phyloP scores from a whole-genome alignment of 768 basidiomycete genomes.

The Lentinula guzmanii region DNA sequence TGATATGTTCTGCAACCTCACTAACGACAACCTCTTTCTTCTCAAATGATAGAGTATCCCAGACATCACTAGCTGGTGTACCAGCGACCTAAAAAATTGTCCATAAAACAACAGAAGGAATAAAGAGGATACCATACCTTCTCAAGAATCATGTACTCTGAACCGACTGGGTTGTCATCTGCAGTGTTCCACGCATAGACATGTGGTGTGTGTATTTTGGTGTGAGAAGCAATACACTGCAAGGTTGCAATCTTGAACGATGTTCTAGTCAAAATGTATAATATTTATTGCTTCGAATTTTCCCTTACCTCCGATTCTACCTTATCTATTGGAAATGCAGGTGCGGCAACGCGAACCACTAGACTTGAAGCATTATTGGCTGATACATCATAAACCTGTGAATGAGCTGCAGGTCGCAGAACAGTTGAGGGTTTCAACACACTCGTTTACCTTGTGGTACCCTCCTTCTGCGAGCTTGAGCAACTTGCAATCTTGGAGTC shows the following conservation, averaged over 20 bases:
- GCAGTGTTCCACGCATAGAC: constrained; percentile 14
- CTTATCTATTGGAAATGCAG: constrained; percentile 16
- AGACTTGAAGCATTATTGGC: neutral
- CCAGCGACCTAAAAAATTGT: constrained; percentile 9
- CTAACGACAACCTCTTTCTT: constrained; percentile 9
- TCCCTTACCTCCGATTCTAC: constrained; percentile 13
- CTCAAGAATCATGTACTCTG: constrained; percentile 16
- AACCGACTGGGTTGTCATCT: constrained; percentile 11
- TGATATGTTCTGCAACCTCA: constrained; percentile 11
- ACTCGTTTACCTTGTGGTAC: constrained; percentile 11
- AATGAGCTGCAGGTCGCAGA: neutral
- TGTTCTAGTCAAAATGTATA: neutral
- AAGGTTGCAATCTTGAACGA: constrained; percentile 14
- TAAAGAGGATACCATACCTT: constrained; percentile 7
- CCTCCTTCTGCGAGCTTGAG: constrained; percentile 13
- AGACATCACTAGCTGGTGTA: constrained; percentile 9
- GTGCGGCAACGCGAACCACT: constrained; percentile 13
- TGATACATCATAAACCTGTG: constrained; percentile 11
- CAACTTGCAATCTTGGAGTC: constrained; percentile 3
- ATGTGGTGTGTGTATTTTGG: constrained; percentile 10
- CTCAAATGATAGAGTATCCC: constrained; percentile 9
- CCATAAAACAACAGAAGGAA: neutral
- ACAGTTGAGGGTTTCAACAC: neutral
- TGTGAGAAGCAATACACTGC: constrained; percentile 10
- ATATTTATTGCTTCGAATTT: too few species aligned